phyloP scores from a whole-genome alignment of 169 alveolate genomes.

The Sarcocystis neurona region DNA sequence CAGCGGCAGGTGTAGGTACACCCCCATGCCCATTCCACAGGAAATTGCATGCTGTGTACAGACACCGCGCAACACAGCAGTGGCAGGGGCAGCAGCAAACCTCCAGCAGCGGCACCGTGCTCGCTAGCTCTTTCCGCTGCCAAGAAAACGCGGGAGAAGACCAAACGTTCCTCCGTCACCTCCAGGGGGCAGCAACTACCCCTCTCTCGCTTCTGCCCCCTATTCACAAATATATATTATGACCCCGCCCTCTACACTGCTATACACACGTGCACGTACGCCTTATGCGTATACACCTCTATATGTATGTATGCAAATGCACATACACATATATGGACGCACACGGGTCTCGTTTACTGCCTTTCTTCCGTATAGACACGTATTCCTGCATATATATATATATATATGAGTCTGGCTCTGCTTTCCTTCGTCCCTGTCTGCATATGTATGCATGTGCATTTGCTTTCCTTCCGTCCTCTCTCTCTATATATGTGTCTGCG shows the following conservation, averaged over 20 bases:
- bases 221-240: too few species aligned
- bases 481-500: too few species aligned
- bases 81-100: not conserved
- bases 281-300: not conserved
- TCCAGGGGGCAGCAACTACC: too few species aligned
- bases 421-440: too few species aligned
- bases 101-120: not conserved
- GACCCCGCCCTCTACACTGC: too few species aligned
- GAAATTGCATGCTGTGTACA: slow-evolving; percentile 9
- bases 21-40: slow-evolving; percentile 26
- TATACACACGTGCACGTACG: not conserved
- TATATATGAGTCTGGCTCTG: too few species aligned
- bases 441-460: too few species aligned
- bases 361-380: not conserved
- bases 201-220: too few species aligned
- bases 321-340: not conserved
- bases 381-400: not conserved
- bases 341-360: not conserved
- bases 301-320: not conserved
- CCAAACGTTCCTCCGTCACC: too few species aligned
- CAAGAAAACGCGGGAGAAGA: too few species aligned
- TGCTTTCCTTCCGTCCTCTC: too few species aligned
- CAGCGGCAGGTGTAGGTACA: slow-evolving; percentile 24
- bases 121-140: too few species aligned
- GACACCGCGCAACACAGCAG: not conserved